Conservation (phyloP, 2,329 filamentous ascomycete species). For the Hymenoscyphus fraxineus region DNA sequence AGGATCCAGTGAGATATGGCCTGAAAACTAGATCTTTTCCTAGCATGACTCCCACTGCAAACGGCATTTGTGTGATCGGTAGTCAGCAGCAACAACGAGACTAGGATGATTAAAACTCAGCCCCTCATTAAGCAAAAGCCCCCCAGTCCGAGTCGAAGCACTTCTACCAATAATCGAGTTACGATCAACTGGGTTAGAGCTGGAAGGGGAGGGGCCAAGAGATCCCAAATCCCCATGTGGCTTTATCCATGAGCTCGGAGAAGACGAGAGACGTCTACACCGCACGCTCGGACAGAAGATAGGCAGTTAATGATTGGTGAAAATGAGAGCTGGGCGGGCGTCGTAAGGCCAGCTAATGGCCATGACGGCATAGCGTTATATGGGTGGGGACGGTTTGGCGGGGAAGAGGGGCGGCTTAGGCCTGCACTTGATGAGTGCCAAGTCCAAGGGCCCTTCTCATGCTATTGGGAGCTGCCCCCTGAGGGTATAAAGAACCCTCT, state of each 20-base stretch:
- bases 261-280: neutral
- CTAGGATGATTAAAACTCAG: conserved; percentile 2
- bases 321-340: neutral
- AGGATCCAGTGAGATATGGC: neutral
- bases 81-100: neutral
- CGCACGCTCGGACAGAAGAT: neutral
- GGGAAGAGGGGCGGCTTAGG: neutral
- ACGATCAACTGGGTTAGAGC: neutral
- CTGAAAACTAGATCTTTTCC: neutral
- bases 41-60: neutral
- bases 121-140: neutral
- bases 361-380: conserved; percentile 4
- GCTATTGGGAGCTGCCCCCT: neutral
- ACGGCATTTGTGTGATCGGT: neutral
- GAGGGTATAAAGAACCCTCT: conserved; percentile 1
- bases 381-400: neutral
- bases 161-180: conserved; percentile 2
- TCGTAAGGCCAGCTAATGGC: neutral
- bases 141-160: neutral
- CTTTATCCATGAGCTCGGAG: neutral
- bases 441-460: neutral
- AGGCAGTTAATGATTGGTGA: neutral
- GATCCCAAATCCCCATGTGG: neutral
- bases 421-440: neutral
- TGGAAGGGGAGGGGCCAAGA: neutral